Base-by-base conservation (phyloP, 1,284 basidiomycete species). In the Serendipita sp. region DNA sequence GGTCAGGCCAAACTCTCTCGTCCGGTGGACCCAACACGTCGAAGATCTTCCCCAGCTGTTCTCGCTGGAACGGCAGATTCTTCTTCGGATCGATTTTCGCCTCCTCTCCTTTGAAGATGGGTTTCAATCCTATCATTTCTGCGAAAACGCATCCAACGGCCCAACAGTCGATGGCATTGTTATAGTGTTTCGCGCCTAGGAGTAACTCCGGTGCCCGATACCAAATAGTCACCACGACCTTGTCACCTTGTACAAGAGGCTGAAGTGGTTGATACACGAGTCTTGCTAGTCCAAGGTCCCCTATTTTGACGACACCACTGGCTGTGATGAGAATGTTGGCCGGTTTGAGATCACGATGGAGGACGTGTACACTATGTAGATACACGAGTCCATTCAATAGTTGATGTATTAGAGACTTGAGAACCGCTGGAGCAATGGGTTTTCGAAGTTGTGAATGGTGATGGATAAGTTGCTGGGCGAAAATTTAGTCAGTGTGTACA, bases 141-240 rank as follows among this genome's bases (percentile, higher is more conserved):
- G 94, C 96, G 76, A 95, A 88, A 62, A 99, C 96, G 71, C 95
- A 99, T 0, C 94, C 95, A 2, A 97, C 85, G 3, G 94, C 93
- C 95, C 95, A 97, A 64, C 91, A 85, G 70, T 96, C 93, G 49
- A 99, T 87, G 1, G 93, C 91, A 65, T 92, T 92, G 62, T 94
- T 94, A 73, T 99, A 99, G 73, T 99, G 95, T 65, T 93, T 90
- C 1, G 94, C 91, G 12, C 95, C 95, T 71, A 98, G 80, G 6
- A 98, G 80, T 2, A 98, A 82, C 72, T 99, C 95, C 0, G 95
- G 95, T 1, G 93, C 92, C 55, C 95, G 87, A 70, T 99, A 99
- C 95, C 95, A 99, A 69, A 99, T 98, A 0, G 96, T 99, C 1
- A 99, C 96, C 41, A 99, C 96, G 10, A 99, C 94, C 72, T 98